phyloP scores from a whole-genome alignment of 768 basidiomycete genomes.

The Daedaleopsis sinensis region DNA sequence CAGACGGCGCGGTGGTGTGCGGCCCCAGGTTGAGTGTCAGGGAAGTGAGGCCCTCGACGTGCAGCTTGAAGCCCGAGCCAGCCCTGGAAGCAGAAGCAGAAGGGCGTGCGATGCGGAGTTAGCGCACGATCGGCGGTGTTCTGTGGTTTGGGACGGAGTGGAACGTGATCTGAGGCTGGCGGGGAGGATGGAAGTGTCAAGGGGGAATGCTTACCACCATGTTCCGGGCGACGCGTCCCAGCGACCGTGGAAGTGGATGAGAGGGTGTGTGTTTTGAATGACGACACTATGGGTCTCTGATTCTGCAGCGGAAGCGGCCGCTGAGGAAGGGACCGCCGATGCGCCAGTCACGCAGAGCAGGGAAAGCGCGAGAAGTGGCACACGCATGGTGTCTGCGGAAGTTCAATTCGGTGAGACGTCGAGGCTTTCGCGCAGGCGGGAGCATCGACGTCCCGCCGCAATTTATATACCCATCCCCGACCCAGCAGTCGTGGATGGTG shows the following conservation, averaged over 20 bases:
- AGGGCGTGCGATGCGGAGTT: too few relatives aligned
- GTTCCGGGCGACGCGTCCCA: conserved; percentile 57
- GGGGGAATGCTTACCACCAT: conserved; percentile 49
- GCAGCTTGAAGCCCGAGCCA: conserved; percentile 55
- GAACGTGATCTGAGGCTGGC: too few relatives aligned
- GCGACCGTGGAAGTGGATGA: conserved; percentile 52
- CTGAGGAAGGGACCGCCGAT: neutral
- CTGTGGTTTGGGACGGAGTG: neutral
- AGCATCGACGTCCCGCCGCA: too few relatives aligned
- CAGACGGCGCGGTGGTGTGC: conserved; percentile 50
- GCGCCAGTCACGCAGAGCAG: neutral
- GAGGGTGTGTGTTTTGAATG: conserved; percentile 41
- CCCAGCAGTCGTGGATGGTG: too few relatives aligned
- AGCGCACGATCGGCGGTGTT: neutral
- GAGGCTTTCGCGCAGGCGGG: too few relatives aligned
- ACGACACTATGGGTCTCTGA: conserved; percentile 3
- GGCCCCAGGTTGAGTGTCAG: conserved; percentile 50
- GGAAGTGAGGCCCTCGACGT: conserved; percentile 45
- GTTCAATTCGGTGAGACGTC: too few relatives aligned
- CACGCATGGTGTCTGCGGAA: too few relatives aligned
- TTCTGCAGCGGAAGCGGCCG: neutral
- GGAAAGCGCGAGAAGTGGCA: neutral
- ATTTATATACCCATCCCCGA: too few relatives aligned
- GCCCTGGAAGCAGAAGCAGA: conserved; percentile 40
- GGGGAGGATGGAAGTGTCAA: too few relatives aligned